Evolutionary conservation across 768 basidiomycete genomes (phyloP), one percentile per base, ranked within the genome.

Genomic region (Leccinum truebloodii): DNA sequence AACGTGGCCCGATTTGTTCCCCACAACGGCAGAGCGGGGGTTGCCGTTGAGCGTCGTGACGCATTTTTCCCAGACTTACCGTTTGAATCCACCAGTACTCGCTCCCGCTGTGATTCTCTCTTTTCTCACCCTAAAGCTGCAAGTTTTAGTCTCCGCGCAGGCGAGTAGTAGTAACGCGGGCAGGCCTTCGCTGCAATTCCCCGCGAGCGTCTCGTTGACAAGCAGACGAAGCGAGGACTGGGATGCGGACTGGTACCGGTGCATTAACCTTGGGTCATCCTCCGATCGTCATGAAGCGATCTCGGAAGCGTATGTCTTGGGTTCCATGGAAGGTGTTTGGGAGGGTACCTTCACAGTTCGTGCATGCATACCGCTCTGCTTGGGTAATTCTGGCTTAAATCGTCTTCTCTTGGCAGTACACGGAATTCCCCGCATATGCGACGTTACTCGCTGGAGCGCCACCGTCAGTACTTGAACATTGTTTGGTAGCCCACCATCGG

Each of bases 391-490:
- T 35, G 37, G 50, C 57, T 48, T 46, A 16, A 67, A 24, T 18
- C 13, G 14, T 32, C 10, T 18, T 52, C 41, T 44, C 41, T 44
- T n/a, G n/a, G 18, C 69, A 92, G 90, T 93, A 90, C 67, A 86
- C 85, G 20, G 90, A 94, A 65, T 98, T 97, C 71, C 84, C 85
- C 41, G 87, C 89, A 7, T 98, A 96, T 68, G 87, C 89, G 24
- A 82, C 83, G 22, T 79, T 95, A 59, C 79, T 92, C n/a, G 79
- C 82, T 7, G 92, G 90, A 20, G 87, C 79, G 0, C 74, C 83
- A 4, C 89, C 91, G 4, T 72, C 81, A 0, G 78, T 82, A 9
- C 75, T 96, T n/a, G 86, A 90, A 65, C 83, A 86, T 48, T 88
- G 89, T 50, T 78, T 87, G 52, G 86, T 92, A 28, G 92, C 89